Conservation (phyloP, 2,329 filamentous ascomycete genomes). For the Cladosporium oxysporum region DNA sequence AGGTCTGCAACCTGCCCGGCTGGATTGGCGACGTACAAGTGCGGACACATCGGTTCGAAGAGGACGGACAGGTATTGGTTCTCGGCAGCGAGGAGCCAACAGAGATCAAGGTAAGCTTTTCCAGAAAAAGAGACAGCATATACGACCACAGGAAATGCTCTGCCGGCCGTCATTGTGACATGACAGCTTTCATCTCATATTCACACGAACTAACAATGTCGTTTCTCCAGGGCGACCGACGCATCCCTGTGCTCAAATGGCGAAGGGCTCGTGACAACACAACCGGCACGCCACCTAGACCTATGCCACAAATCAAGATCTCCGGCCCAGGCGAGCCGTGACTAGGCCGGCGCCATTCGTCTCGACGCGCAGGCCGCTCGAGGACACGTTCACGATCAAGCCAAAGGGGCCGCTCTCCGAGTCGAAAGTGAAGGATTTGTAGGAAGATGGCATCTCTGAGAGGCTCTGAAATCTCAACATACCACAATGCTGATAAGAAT, state of each 20-base stretch:
- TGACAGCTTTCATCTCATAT: background rate
- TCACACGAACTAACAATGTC: background rate
- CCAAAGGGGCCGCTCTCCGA: slow-evolving; percentile 11
- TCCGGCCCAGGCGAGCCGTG: slow-evolving; percentile 42
- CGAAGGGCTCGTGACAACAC: slow-evolving; percentile 37
- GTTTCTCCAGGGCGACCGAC: slow-evolving; percentile 37
- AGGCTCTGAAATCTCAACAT: background rate
- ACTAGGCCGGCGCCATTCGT: slow-evolving; percentile 18
- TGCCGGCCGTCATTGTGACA: background rate
- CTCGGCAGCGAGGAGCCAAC: slow-evolving; percentile 42
- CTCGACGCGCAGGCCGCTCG: slow-evolving; percentile 20
- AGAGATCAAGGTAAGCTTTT: slow-evolving; percentile 38
- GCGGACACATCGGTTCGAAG: slow-evolving; percentile 40
- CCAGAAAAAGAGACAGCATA: background rate
- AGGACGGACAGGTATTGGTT: slow-evolving; percentile 41
- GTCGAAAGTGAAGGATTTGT: background rate
- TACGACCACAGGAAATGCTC: background rate
- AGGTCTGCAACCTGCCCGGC: slow-evolving; percentile 42
- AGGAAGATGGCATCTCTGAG: background rate
- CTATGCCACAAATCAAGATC: slow-evolving; percentile 42
- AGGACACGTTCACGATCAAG: slow-evolving; percentile 13
- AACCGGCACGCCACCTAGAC: slow-evolving; percentile 36
- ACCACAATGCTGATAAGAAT: background rate
- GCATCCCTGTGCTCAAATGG: slow-evolving; percentile 42
- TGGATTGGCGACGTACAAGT: slow-evolving; percentile 42